Evolutionary conservation across 1,139 yeast genomes (phyloP), one percentile per base, ranked within the genome.

Genomic region (Scheffersomyces stambukii): DNA sequence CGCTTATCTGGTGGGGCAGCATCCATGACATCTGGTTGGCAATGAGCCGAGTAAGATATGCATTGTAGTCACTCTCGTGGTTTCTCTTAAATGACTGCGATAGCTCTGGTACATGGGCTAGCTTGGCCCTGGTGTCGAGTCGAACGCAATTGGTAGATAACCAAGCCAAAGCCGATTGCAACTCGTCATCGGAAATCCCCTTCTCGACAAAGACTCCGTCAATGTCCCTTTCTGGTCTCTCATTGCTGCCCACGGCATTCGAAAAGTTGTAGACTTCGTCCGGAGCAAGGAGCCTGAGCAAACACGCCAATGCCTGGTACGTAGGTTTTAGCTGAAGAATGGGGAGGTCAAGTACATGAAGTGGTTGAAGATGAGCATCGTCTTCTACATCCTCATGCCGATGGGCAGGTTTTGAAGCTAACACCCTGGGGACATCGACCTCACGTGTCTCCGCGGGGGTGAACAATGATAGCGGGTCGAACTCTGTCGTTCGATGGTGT

Each of bases 271-370:
- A 68, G 4, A 70, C 66, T 29, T 64, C 64, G 13, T 64, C 67
- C 0, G 77, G 78, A 2, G 73, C 57, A 17, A 85, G 55, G 3
- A 77, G 54, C 24, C 57, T 54, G 8, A 86, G 53, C 0, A 80
- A 48, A 1, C 65, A 45, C 3, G 57, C 23, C 1, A 85, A 46
- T 0, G 70, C 75, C 2, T 45, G 52, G 4, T 54, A 55, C 0
- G 83, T 70, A 0, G 94, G 86, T 19, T 57, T 43, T 6, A 48
- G 45, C 6, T 54, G 53, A 8, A 77, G 41, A 6, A 54, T 44
- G 0, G 96, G 96, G 7, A 86, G 58, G 48, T 86, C 96, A 7
- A 84, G 63, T 0, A 67, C 53, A 43, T 81, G 85, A 11, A 80
- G 42, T 1, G 73, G 71, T 5, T 43, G 45, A 7, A 51, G 41